Base-by-base conservation (phyloP, 2,329 filamentous ascomycete genomes). In the Xylaria sp. region DNA sequence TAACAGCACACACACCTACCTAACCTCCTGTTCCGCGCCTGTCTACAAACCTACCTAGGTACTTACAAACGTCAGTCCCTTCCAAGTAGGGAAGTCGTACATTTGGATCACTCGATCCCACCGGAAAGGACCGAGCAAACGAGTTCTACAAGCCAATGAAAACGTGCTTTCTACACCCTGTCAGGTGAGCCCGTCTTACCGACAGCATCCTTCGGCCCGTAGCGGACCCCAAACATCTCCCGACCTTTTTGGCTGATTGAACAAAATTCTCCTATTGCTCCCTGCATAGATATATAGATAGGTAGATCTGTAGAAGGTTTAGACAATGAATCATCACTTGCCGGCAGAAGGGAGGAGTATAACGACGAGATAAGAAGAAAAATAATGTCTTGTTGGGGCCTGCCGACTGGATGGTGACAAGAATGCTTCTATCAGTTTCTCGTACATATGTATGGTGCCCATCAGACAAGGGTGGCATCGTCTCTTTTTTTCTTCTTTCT, bases 121-220 rank as follows among this genome's bases (percentile, higher is more conserved):
- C 47, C 47, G 47, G 19, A 24, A 50, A 50, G 47, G 21, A 50
- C 47, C 47, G 47, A 50, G 9, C 19, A 50, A 50, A 50, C 47
- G 47, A 50, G n/a, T 27, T 7, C 47, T n/a, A n/a, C 47, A 50
- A n/a, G 12, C 47, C 50, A 32, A 53, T 53, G 11, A 53, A 32
- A 11, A 42, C 14, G 4, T 42, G 14, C 39, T 17, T 42, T 42
- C 14, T 42, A 42, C 39, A 42, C 39, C 39, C 39, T 42, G 47
- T 21, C 21, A 48, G 47, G 17, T 48, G 21, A 42, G 39, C 39
- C 24, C 24, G 50, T 30, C 30, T 24, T 55, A 24, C 53, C 53
- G 53, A 55, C 30, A 21, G 53, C 3, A 21, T 55, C 53, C 30
- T 55, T 39, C 53, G 53, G 53, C 53, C 30, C 53, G 53, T 39